These are phyloP conservation scores for Phytopythium montanum DNA, from an alignment of 352 stramenopile species.

Conservation along the genomic window DNA sequence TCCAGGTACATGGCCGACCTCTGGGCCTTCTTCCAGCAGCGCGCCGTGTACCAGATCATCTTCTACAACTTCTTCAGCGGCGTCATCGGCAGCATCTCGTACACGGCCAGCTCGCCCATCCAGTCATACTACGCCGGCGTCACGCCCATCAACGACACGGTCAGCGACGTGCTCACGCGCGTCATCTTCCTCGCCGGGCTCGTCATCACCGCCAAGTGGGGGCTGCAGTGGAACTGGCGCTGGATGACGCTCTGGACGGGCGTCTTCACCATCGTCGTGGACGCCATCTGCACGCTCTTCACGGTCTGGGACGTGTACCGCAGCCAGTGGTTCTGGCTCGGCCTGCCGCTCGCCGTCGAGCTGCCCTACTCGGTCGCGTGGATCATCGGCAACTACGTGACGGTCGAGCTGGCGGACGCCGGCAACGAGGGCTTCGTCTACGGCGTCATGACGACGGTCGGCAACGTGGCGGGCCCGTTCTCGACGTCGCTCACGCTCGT, in stretches of 20 bases:
- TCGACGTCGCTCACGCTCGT: conserved; percentile 32
- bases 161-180: conserved; percentile 23
- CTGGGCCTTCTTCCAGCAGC: conserved; percentile 18
- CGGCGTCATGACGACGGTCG: conserved; percentile 53
- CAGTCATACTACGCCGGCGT: conserved; percentile 37
- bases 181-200: conserved; percentile 26
- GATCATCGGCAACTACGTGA: conserved; percentile 49
- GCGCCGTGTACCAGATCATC: conserved; percentile 32
- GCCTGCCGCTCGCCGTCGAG: conserved; percentile 32
- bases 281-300: conserved; percentile 32
- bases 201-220: conserved; percentile 34
- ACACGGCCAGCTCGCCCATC: conserved; percentile 28
- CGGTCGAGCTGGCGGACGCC: conserved; percentile 44
- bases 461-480: conserved; percentile 45
- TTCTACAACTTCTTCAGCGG: conserved; percentile 30
- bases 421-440: conserved; percentile 59
- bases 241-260: conserved; percentile 24
- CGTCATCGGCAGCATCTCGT: conserved; percentile 39
- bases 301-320: conserved; percentile 49
- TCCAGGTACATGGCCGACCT: conserved; percentile 19
- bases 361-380: conserved; percentile 45
- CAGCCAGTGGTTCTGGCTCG: conserved; percentile 47
- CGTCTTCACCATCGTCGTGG: conserved; percentile 30
- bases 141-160: conserved; percentile 31
- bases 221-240: conserved; percentile 54